Base-by-base conservation (phyloP, 2,329 filamentous ascomycete species). In the Colletotrichum tropicicola region DNA sequence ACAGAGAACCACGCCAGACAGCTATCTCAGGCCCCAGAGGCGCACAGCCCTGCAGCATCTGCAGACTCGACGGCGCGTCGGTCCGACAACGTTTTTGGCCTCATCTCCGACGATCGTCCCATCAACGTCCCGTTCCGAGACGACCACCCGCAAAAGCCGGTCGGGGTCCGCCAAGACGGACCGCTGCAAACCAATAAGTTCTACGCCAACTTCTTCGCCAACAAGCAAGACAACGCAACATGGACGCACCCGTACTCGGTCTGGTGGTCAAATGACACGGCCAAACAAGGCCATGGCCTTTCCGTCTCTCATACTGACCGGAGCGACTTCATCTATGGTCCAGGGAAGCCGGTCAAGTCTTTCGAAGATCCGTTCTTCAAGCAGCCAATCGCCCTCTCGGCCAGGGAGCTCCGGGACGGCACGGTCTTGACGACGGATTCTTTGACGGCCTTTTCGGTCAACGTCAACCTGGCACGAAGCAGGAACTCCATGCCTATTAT, bases 331-430 rank as follows among this genome's bases (percentile, higher is more conserved):
- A 87, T 87, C 0, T 89, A 84, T 70, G 91, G 91, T 5, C 80
- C 82, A 55, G 75, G 79, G 12, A 92, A 90, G 68, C 92, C 92
- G 1, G 79, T 92, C 27, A 89, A 89, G 10, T 66, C 64, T 1
- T 65, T 65, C n/a, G 48, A 61, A 21, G 61, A 55, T 2, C 43
- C 61, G 1, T 9, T 12, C 1, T 55, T 61, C 0, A 88, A 93
- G 41, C 89, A 93, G 70, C 91, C 90, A 1, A 71, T 97, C 7
- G 84, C 91, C n/a, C 77, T 97, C 7, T 93, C 92, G 0, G 92
- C 92, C 0, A 74, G 78, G 1, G 92, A 94, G 72, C 82, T 97
- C 10, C 84, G 81, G 7, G 68, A 76, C 2, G 80, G 77, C 4
- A 91, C 90, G 0, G 75, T 78, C 3, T 71, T 87, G 37, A 83